phyloP scores from a whole-genome alignment of 345 rosid genomes.

The Capsella bursapastoris region DNA sequence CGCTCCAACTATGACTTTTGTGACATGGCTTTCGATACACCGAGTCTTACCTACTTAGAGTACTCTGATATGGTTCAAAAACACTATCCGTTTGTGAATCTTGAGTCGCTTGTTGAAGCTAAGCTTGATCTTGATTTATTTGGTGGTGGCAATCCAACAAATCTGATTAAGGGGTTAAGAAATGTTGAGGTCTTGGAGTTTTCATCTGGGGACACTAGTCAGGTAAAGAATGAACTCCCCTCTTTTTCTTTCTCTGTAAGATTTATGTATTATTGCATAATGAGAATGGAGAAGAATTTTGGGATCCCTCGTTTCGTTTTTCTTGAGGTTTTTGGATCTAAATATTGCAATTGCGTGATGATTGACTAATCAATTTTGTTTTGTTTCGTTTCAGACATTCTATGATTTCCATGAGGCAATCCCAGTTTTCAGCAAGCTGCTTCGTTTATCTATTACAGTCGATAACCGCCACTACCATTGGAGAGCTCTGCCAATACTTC shows the following conservation, averaged over 20 bases:
- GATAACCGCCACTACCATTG: background rate
- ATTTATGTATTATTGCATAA: too few species aligned
- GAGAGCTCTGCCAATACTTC: background rate
- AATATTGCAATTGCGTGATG: too few species aligned
- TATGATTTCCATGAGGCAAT: background rate
- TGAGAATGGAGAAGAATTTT: too few species aligned
- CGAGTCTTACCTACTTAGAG: background rate
- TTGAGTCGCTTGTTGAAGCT: constrained; percentile 27
- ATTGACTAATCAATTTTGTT: too few species aligned
- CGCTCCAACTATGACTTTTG: background rate
- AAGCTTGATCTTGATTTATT: background rate
- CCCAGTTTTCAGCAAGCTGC: constrained; percentile 8
- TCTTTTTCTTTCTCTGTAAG: background rate
- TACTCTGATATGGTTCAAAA: background rate
- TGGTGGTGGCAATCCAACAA: background rate
- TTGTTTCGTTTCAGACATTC: too few species aligned
- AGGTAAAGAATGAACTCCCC: background rate
- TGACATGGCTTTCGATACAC: constrained; percentile 1
- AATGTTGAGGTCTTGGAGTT: constrained; percentile 27
- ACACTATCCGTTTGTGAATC: constrained; percentile 1
- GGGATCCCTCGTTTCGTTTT: too few species aligned
- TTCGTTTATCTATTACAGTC: background rate
- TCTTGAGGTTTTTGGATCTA: too few species aligned
- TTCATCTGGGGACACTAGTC: background rate
- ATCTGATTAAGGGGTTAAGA: constrained; percentile 27